These are phyloP conservation scores for Elongisporangium prolatum DNA, from an alignment of 352 stramenopile genomes.

Conservation along the genomic window DNA sequence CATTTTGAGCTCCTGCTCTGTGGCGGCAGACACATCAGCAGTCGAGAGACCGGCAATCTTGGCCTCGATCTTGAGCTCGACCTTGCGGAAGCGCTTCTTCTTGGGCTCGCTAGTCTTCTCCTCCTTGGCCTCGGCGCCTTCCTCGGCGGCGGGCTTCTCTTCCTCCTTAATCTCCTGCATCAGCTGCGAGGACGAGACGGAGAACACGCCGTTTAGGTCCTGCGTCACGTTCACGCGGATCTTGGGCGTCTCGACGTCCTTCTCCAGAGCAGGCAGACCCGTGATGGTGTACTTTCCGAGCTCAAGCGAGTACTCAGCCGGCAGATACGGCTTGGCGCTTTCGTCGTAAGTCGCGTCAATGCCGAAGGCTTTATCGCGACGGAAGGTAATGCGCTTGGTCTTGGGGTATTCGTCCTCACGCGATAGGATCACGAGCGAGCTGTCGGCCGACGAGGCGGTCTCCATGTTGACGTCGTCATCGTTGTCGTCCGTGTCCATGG, in stretches of 20 bases:
- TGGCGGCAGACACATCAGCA: slow-evolving; percentile 53
- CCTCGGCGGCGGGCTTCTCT: slow-evolving; percentile 54
- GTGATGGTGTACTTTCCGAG: slow-evolving; percentile 94
- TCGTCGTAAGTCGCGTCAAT: slow-evolving; percentile 91
- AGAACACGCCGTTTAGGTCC: slow-evolving; percentile 96
- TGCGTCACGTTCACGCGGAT: slow-evolving; percentile 98
- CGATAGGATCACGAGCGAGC: slow-evolving; percentile 93
- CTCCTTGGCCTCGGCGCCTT: slow-evolving; percentile 53
- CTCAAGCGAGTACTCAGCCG: slow-evolving; percentile 59
- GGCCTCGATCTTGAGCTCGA: slow-evolving; percentile 73
- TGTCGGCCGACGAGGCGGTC: slow-evolving; percentile 34
- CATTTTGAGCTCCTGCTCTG: slow-evolving; percentile 94
- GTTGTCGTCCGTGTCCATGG: slow-evolving; percentile 61
- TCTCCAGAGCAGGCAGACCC: slow-evolving; percentile 72
- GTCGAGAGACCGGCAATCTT: slow-evolving; percentile 53
- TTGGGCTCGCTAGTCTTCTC: slow-evolving; percentile 78
- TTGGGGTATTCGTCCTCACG: slow-evolving; percentile 96
- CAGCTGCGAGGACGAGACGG: slow-evolving; percentile 93
- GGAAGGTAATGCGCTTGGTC: slow-evolving; percentile 96
- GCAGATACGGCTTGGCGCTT: slow-evolving; percentile 55
- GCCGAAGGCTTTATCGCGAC: slow-evolving; percentile 89
- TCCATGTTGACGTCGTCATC: slow-evolving; percentile 89
- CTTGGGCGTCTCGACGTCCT: slow-evolving; percentile 74
- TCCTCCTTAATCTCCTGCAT: slow-evolving; percentile 96
- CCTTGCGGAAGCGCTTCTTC: slow-evolving; percentile 95